Percentiles rank a stretch among this genome's conserved stretches.
These are phyloP conservation scores for Ilyonectria destructans DNA, from an alignment of 2,329 filamentous ascomycete genomes.

Conservation along the genomic window DNA sequence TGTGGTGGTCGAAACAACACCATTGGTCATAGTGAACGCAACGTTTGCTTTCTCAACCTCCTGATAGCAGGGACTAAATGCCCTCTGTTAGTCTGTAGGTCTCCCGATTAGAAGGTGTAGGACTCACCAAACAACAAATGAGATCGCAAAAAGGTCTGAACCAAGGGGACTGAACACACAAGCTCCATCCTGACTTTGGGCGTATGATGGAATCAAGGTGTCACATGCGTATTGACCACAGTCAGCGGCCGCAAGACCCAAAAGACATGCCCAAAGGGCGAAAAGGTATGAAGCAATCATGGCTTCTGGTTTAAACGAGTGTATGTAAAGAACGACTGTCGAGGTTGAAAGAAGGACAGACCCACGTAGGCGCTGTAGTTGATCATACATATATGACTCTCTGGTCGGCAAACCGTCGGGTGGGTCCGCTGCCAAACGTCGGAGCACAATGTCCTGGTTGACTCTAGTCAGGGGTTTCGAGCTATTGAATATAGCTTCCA, in stretches of 20 bases:
- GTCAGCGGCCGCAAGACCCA: conserved; percentile 9
- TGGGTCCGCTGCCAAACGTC: neutral
- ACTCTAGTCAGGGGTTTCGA: neutral
- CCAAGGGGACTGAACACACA: conserved; percentile 4
- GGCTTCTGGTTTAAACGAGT: conserved; percentile 6
- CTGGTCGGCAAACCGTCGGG: neutral
- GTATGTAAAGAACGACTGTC: neutral
- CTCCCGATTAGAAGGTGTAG: neutral
- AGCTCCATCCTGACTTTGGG: neutral
- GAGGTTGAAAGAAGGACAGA: neutral
- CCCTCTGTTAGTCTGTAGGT: neutral
- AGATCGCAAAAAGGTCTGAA: neutral
- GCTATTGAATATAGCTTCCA: neutral
- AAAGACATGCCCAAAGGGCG: conserved; percentile 13
- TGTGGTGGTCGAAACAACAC: conserved; percentile 10
- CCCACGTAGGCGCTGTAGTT: neutral
- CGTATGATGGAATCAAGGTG: conserved; percentile 15
- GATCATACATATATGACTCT: conserved; percentile 9
- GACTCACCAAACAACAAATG: conserved; percentile 12
- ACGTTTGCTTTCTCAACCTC: conserved; percentile 15
- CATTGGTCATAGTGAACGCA: conserved; percentile 8
- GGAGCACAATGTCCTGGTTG: neutral
- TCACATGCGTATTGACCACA: conserved; percentile 9
- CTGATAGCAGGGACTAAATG: neutral
- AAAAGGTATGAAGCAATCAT: conserved; percentile 17